These are phyloP conservation scores for Petunia hybrid DNA, from an alignment of 305 asterid genomes.

Conservation along the genomic window DNA sequence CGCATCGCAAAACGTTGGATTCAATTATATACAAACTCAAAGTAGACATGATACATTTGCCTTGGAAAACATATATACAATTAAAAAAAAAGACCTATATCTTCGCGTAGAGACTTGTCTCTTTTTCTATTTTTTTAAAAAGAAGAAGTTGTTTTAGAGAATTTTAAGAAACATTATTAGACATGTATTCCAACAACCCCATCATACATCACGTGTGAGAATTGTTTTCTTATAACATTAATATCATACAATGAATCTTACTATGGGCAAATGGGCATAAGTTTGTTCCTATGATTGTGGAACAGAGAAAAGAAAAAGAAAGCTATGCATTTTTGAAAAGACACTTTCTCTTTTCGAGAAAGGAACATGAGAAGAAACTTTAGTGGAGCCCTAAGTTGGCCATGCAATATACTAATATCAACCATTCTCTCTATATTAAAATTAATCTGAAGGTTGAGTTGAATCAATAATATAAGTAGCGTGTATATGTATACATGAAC, in stretches of 20 bases:
- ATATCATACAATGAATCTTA: neutral
- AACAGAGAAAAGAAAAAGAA: neutral
- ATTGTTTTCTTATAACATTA: neutral
- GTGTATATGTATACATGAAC: too few relatives aligned
- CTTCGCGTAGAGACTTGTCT: too few relatives aligned
- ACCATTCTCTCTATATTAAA: too few relatives aligned
- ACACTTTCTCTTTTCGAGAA: neutral
- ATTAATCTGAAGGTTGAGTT: too few relatives aligned
- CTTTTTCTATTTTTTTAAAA: too few relatives aligned
- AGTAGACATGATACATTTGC: too few relatives aligned
- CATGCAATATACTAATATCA: neutral
- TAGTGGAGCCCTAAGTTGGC: neutral
- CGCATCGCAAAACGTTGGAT: too few relatives aligned
- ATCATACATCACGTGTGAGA: neutral
- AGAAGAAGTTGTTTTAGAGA: too few relatives aligned
- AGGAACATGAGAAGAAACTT: neutral
- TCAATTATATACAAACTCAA: too few relatives aligned
- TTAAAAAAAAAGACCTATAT: too few relatives aligned
- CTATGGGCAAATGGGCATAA: neutral
- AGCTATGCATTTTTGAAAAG: neutral
- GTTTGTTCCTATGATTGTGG: constrained; percentile 29
- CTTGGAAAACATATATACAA: too few relatives aligned
- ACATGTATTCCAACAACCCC: neutral
- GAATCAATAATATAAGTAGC: too few relatives aligned
- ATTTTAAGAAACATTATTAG: neutral